Evolutionary conservation across 2,329 filamentous ascomycete genomes (phyloP), one percentile per base, ranked within the genome.

Genomic region (Aspergillus melleus): DNA sequence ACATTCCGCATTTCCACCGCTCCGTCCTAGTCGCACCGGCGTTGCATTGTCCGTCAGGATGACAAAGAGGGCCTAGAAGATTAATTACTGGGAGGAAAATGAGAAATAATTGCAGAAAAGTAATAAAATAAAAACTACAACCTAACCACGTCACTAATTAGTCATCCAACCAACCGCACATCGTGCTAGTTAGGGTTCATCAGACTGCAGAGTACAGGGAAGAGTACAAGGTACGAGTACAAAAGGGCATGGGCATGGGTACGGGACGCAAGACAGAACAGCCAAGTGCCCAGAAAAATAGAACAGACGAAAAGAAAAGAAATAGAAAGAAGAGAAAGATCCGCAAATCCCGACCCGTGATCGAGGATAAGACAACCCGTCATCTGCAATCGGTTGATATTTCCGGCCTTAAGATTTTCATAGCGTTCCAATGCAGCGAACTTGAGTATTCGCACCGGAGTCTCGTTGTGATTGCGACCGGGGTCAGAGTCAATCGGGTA

Each of bases 311-410:
- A 11, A 12, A 49, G 36, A 36, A 32, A 39, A 53, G 50, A 39
- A 47, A 39, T 5, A n/a, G 14, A 42, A 6, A 36, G 32, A 16
- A 42, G 16, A 42, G 16, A 42, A n/a, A 42, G 16, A 42, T 8
- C 14, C 36, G 36, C 36, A 42, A 42, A 42, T 49, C 49, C 36
- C 39, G 36, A 19, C 54, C 46, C 39, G 42, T 46, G 44, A 50
- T 36, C 20, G 30, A 30, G 29, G 26, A 30, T 19, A 49, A 20
- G n/a, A 30, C 54, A 42, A 20, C 54, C 54, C 26, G 46, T 55
- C 29, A 49, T 49, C 26, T 20, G 20, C 30, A 20, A 39, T 49
- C 44, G 54, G 54, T 50, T 56, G 54, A 56, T 56, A 58, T 49
- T 32, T 58, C 52, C 42, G 49, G 44, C 22, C 22, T 53, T 30